Evolutionary conservation across 1,284 basidiomycete species (phyloP), one percentile per base, ranked within the genome.

Genomic region (Blastosporella zonata): DNA sequence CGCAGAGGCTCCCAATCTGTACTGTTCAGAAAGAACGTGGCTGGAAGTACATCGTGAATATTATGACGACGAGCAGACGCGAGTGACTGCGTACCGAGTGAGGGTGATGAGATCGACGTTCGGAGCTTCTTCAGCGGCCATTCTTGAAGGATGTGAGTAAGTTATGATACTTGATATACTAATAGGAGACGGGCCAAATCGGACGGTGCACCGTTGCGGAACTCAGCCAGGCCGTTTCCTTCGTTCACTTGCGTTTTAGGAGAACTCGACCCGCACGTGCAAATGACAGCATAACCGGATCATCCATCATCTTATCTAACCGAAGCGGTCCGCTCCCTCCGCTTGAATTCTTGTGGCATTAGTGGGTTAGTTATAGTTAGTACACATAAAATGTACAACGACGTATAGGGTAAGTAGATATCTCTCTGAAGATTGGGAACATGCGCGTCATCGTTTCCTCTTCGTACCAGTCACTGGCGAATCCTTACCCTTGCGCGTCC

Each of bases 101-200:
- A 96, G 81, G 47, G 93, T 96, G 73, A 95, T 90, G 63, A 96
- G 75, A 66, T 96, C 92, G 46, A 88, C 90, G 71, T 75, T 84
- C 56, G 90, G 90, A 49, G 77, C 67, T 59, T 90, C 85, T 64
- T 90, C 85, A 60, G 67, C 55, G 50, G 77, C 65, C 77, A 83
- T 82, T 54, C 49, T 55, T 23, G 43, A 15, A 40, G 35, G n/a
- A 22, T 21, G 13, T 4, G 9, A n/a, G 36, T n/a, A 15, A 29
- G 17, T 35, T 31, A 39, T 20, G 15, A 6, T 34, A 15, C 5
- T 34, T 34, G n/a, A 17, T 34, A 18, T 50, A 46, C 51, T 53
- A 43, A n/a, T 49, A 44, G 21, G n/a, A 36, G 33, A 29, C 53
- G 66, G 66, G 62, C 47, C 53, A 60, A 64, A 51, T 59, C 63